phyloP scores from a whole-genome alignment of 306 rosid genomes.

The Rosa rugosa region DNA sequence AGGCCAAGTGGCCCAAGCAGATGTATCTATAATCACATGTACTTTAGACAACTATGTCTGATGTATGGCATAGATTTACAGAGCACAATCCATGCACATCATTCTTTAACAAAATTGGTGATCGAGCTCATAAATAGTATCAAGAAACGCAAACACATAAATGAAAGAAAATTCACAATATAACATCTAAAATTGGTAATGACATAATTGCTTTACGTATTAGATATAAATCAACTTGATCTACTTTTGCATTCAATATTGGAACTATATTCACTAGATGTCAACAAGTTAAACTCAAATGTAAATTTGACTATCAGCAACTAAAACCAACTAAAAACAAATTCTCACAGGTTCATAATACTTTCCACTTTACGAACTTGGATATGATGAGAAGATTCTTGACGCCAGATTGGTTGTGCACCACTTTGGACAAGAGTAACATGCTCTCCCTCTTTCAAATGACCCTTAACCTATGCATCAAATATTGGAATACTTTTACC shows the following conservation, averaged over 20 bases:
- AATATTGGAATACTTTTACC: conserved; percentile 19
- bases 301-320: neutral
- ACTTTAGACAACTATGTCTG: neutral
- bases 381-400: conserved; percentile 83
- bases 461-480: conserved; percentile 56
- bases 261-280: conserved; percentile 14
- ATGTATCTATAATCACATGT: neutral
- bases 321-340: neutral
- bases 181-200: conserved; percentile 8
- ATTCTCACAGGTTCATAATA: conserved; percentile 27
- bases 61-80: neutral
- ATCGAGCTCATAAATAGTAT: neutral
- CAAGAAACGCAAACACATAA: neutral
- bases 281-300: neutral
- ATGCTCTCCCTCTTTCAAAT: conserved; percentile 58
- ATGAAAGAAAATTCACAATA: neutral
- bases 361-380: conserved; percentile 81
- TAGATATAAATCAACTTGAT: conserved; percentile 3
- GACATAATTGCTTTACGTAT: conserved; percentile 10
- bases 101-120: neutral
- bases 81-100: neutral
- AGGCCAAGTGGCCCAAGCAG: neutral
- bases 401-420: conserved; percentile 92
- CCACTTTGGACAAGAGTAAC: conserved; percentile 98
- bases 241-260: conserved; percentile 9